Percentiles rank a stretch among this genome's conserved stretches.
Conservation (phyloP, 2,329 filamentous ascomycete genomes). For the Fusarium sp. region DNA sequence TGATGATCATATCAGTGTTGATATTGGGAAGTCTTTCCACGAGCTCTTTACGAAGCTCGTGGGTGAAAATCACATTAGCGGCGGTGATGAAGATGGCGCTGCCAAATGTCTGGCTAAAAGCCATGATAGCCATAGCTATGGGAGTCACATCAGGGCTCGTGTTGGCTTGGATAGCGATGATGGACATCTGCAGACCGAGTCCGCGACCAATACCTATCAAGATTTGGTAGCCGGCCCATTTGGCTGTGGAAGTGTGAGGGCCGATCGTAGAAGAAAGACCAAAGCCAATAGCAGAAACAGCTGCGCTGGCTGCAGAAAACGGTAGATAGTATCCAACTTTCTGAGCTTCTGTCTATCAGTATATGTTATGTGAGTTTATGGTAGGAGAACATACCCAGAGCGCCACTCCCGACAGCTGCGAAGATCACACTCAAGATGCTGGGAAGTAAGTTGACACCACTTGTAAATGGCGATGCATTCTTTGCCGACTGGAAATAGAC, state of each 20-base stretch:
- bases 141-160: conserved; percentile 38
- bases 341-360: conserved; percentile 32
- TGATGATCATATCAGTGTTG: conserved; percentile 49
- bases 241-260: conserved; percentile 47
- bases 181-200: conserved; percentile 55
- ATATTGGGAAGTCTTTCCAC: conserved; percentile 44
- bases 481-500: conserved; percentile 64
- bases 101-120: conserved; percentile 47
- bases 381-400: conserved; percentile 22
- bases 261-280: conserved; percentile 57
- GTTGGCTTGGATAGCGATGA: conserved; percentile 47
- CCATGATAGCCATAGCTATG: conserved; percentile 44
- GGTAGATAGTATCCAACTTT: conserved; percentile 57
- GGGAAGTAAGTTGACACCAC: conserved; percentile 47
- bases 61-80: conserved; percentile 46
- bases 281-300: conserved; percentile 48
- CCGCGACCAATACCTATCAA: conserved; percentile 58
- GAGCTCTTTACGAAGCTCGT: conserved; percentile 49
- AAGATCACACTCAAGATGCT: conserved; percentile 42
- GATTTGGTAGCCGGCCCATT: conserved; percentile 59
- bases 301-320: conserved; percentile 51
- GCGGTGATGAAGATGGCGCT: conserved; percentile 59
- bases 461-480: conserved; percentile 43
- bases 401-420: conserved; percentile 38
- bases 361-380: too few species aligned